Conservation (phyloP, 176 grass and related monocot species). For the Leersia perrieri region DNA sequence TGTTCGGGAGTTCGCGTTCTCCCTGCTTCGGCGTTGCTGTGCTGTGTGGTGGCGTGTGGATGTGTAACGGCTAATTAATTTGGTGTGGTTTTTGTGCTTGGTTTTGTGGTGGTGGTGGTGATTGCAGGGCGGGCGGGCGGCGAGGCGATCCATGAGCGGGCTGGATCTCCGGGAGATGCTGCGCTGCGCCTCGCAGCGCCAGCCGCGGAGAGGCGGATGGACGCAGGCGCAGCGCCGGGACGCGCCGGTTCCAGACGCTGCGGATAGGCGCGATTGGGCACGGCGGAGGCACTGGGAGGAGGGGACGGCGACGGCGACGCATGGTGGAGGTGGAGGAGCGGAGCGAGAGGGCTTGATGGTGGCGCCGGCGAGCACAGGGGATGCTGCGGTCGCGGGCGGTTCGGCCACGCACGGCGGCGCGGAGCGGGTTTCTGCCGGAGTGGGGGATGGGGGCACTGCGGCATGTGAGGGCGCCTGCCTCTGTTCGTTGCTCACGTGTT, state of each 20-base stretch:
- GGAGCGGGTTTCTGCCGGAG: not conserved
- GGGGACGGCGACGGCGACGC: not conserved
- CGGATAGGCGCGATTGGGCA: not conserved
- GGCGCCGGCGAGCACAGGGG: not conserved
- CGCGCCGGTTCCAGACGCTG: not conserved
- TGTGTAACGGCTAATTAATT: not conserved
- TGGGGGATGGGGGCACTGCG: too few relatives aligned
- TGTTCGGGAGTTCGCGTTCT: not conserved
- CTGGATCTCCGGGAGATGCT: not conserved
- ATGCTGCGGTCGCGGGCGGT: not conserved
- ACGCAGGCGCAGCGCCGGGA: too few relatives aligned
- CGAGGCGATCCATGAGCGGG: not conserved
- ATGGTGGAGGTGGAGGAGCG: not conserved
- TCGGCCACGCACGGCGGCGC: not conserved
- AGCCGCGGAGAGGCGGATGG: not conserved
- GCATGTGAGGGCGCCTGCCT: too few relatives aligned
- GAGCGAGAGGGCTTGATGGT: not conserved
- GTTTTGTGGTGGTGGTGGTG: not conserved
- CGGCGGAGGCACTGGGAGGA: not conserved
- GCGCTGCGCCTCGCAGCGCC: not conserved
- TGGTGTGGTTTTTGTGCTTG: not conserved
- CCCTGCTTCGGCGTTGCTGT: too few relatives aligned
- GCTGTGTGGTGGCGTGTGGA: not conserved
- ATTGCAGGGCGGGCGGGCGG: not conserved
- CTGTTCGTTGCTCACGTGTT: not conserved